Evolutionary conservation across 129 eudicot species (phyloP).

Genomic region (Ambrosia trifida): DNA sequence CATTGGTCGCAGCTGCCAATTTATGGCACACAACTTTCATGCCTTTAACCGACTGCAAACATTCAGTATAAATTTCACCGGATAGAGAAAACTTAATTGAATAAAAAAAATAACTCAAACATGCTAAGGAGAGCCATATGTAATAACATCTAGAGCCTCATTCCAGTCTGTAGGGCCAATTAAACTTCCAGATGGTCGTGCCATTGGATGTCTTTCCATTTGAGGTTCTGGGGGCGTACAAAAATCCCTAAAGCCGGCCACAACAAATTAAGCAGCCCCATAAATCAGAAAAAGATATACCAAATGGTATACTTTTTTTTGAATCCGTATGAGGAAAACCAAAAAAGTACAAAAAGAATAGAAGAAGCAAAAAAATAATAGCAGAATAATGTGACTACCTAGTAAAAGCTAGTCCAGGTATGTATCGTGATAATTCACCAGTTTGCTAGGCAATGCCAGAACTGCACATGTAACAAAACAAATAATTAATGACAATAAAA

Average conservation of each 20-base stretch:
- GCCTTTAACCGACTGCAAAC: constrained; percentile 93
- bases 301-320: not conserved
- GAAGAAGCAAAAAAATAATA: not conserved
- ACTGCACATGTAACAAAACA: constrained; percentile 34
- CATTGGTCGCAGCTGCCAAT: constrained; percentile 63
- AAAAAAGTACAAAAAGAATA: too few species aligned
- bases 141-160: constrained; percentile 89
- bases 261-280: constrained; percentile 11
- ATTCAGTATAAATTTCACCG: not conserved
- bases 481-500: not conserved
- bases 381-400: constrained; percentile 41
- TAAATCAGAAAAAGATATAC: not conserved
- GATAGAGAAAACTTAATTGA: not conserved
- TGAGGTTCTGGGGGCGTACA: constrained; percentile 63
- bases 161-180: constrained; percentile 93
- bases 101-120: constrained; percentile 28
- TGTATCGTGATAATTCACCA: constrained; percentile 70
- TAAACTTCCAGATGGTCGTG: constrained; percentile 52
- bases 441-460: constrained; percentile 85
- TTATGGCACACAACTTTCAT: constrained; percentile 97
- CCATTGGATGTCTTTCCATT: constrained; percentile 64
- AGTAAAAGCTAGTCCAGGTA: constrained; percentile 53
- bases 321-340: not conserved
- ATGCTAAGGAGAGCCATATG: constrained; percentile 95
- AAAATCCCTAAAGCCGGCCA: constrained; percentile 57